These are phyloP conservation scores for Pisolithus thermaeus DNA, from an alignment of 1,284 basidiomycete species.

Conservation along the genomic window DNA sequence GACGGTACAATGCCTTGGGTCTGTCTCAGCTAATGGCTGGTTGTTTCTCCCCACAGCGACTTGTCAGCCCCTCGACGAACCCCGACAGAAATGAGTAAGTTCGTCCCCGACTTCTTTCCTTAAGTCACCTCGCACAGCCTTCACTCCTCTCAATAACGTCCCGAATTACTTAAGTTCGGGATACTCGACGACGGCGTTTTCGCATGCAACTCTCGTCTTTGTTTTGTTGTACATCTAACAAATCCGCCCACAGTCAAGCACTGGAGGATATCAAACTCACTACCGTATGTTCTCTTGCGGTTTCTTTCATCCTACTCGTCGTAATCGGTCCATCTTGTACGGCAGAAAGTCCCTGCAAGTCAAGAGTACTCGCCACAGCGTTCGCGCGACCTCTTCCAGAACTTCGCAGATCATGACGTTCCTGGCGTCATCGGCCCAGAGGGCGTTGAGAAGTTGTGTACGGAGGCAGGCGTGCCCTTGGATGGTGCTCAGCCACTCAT, in stretches of 20 bases:
- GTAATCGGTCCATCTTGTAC: slow-evolving; percentile 1
- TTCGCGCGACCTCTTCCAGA: slow-evolving; percentile 52
- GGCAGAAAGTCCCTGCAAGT: slow-evolving; percentile 17
- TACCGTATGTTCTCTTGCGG: slow-evolving; percentile 13
- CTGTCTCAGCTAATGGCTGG: slow-evolving; percentile 6
- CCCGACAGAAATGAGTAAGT: slow-evolving; percentile 27
- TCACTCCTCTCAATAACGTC: background rate
- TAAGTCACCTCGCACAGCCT: slow-evolving; percentile 2
- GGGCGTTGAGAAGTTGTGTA: slow-evolving; percentile 62
- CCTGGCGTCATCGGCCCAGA: slow-evolving; percentile 56
- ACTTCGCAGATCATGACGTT: slow-evolving; percentile 58
- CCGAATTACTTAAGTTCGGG: slow-evolving; percentile 16
- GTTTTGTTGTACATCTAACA: slow-evolving; percentile 49
- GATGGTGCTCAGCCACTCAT: slow-evolving; percentile 67
- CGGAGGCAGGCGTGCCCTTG: slow-evolving; percentile 57
- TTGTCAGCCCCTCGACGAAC: slow-evolving; percentile 19
- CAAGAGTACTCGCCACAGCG: slow-evolving; percentile 47
- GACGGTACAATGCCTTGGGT: slow-evolving; percentile 15
- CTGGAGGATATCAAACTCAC: slow-evolving; percentile 25
- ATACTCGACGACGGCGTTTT: slow-evolving; percentile 12
- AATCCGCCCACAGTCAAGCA: slow-evolving; percentile 41
- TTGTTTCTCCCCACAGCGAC: slow-evolving; percentile 18
- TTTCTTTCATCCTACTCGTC: background rate
- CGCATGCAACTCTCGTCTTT: slow-evolving; percentile 48
- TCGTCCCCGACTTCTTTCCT: slow-evolving; percentile 17